Evolutionary conservation across 768 basidiomycete genomes (phyloP).

Genomic region (Leccinum boreale): DNA sequence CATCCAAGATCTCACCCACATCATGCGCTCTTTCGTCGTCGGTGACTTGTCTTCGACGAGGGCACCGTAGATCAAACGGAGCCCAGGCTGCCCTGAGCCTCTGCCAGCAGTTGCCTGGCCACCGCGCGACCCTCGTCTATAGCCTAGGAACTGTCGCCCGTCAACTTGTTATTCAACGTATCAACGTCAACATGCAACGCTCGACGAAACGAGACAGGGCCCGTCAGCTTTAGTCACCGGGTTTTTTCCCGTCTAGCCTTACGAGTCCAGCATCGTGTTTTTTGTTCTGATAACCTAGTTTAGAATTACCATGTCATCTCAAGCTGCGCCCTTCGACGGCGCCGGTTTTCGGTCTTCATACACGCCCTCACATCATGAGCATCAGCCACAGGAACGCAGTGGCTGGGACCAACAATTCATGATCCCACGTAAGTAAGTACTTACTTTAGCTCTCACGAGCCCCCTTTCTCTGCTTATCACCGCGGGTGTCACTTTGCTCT

Average conservation of each 20-base stretch:
- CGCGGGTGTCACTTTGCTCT: neutral
- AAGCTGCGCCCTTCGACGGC: neutral
- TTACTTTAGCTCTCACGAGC: too few relatives aligned
- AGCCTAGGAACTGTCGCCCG: neutral
- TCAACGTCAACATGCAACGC: neutral
- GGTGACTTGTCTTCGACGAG: neutral
- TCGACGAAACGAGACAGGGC: neutral
- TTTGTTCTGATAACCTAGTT: neutral
- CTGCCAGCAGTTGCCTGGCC: too few relatives aligned
- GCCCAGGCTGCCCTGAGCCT: too few relatives aligned
- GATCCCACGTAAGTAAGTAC: too few relatives aligned
- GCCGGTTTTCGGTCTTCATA: too few relatives aligned
- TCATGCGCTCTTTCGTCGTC: neutral
- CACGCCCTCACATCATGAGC: too few relatives aligned
- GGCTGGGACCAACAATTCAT: too few relatives aligned
- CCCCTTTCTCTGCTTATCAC: neutral
- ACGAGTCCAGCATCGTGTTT: neutral
- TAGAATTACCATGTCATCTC: neutral
- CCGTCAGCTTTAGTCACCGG: neutral
- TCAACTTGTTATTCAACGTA: neutral
- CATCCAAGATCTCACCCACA: neutral
- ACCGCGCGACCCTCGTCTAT: neutral
- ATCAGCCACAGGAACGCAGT: too few relatives aligned
- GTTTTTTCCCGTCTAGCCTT: neutral
- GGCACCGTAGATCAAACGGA: too few relatives aligned